Evolutionary conservation across 2,329 filamentous ascomycete genomes (phyloP).

Genomic region (Coniella vitis): DNA sequence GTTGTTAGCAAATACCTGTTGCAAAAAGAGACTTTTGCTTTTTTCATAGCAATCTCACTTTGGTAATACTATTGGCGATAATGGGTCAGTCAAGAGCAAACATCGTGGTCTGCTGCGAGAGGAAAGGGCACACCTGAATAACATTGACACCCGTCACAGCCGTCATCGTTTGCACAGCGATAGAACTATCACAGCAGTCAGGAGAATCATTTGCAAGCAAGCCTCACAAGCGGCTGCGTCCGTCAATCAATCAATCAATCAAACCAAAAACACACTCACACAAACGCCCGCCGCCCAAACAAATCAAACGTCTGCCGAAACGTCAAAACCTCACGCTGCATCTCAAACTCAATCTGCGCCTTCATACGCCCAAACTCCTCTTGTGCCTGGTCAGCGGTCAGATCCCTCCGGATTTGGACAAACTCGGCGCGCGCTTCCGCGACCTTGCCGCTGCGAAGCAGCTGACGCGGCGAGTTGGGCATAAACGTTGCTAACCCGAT

Average conservation of each 20-base stretch:
- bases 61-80: constrained; percentile 11
- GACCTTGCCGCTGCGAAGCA: constrained; percentile 42
- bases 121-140: constrained; percentile 30
- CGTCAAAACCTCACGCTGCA: constrained; percentile 46
- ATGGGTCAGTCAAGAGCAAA: background rate
- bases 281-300: constrained; percentile 44
- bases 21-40: too few relatives aligned
- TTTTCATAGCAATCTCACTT: constrained; percentile 14
- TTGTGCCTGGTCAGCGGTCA: constrained; percentile 35
- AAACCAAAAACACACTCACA: constrained; percentile 26
- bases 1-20: background rate
- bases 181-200: constrained; percentile 25
- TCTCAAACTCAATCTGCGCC: constrained; percentile 49
- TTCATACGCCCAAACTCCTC: constrained; percentile 49
- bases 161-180: constrained; percentile 52
- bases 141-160: constrained; percentile 51
- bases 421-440: constrained; percentile 43
- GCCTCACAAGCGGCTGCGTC: too few relatives aligned
- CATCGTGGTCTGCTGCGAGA: too few relatives aligned
- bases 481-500: constrained; percentile 47
- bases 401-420: constrained; percentile 38
- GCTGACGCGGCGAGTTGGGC: constrained; percentile 46
- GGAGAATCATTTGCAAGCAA: background rate
- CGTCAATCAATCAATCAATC: too few relatives aligned
- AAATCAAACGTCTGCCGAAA: constrained; percentile 44